Conservation (phyloP, 805 yeast species). For the Debaryomyces hansenii region DNA sequence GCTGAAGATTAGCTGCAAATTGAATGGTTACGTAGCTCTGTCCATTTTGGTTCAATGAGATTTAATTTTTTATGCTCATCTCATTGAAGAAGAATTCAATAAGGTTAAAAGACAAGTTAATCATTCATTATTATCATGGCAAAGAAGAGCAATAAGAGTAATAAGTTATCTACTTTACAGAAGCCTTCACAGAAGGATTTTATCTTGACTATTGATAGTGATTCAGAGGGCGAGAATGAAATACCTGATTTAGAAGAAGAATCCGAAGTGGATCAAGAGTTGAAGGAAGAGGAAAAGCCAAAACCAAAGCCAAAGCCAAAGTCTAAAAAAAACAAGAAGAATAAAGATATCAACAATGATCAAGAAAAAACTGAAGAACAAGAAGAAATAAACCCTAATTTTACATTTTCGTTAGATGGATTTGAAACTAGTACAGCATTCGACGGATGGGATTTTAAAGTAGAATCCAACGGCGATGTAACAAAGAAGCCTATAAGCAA, state of each 20-base stretch:
- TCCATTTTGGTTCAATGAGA: background rate
- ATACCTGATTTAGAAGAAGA: slow-evolving; percentile 22
- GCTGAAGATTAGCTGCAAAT: no score
- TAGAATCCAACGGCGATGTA: slow-evolving; percentile 34
- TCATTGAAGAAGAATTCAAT: slow-evolving; percentile 1
- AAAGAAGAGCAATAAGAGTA: slow-evolving; percentile 2
- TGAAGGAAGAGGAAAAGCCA: slow-evolving; percentile 45
- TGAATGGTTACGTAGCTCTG: slow-evolving; percentile 5
- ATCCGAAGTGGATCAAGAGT: slow-evolving; percentile 35
- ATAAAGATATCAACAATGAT: slow-evolving; percentile 12
- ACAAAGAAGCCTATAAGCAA: slow-evolving; percentile 26
- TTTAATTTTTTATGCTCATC: slow-evolving; percentile 13
- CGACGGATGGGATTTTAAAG: slow-evolving; percentile 84
- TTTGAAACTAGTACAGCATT: slow-evolving; percentile 48
- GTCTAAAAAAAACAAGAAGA: slow-evolving; percentile 18
- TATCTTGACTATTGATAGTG: slow-evolving; percentile 77
- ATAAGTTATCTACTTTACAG: background rate
- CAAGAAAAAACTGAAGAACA: slow-evolving; percentile 39
- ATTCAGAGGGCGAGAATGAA: slow-evolving; percentile 50
- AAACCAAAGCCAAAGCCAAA: slow-evolving; percentile 12
- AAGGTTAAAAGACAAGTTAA: background rate
- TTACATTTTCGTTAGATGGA: slow-evolving; percentile 67
- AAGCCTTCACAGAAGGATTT: slow-evolving; percentile 45
- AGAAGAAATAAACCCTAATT: slow-evolving; percentile 67
- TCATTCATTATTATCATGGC: background rate